Percentiles rank a stretch among this genome's conserved stretches.
These are phyloP conservation scores for Microbotryum intermedium DNA, from an alignment of 1,284 basidiomycete genomes.

Conservation along the genomic window DNA sequence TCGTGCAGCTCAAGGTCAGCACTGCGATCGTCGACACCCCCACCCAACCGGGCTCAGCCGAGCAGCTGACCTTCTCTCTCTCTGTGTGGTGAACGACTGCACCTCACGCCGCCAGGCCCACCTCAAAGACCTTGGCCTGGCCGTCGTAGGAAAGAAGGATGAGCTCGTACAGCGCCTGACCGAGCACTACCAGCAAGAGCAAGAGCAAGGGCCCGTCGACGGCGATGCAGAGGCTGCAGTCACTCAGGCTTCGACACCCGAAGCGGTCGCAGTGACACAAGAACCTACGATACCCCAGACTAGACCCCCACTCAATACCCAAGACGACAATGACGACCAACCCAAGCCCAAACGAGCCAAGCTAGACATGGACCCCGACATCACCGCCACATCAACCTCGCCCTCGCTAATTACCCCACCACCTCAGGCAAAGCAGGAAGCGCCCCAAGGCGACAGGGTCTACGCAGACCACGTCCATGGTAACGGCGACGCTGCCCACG, in stretches of 20 bases:
- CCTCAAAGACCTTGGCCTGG: constrained; percentile 15
- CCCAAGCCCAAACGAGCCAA: constrained; percentile 9
- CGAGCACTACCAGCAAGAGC: constrained; percentile 1
- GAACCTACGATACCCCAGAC: too few relatives aligned
- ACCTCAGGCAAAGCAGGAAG: not conserved
- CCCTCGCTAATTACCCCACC: not conserved
- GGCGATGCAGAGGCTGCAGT: not conserved
- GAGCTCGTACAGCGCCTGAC: constrained; percentile 25
- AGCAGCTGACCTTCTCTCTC: not conserved
- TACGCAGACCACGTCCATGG: not conserved
- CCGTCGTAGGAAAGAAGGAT: constrained; percentile 28
- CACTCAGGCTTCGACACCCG: not conserved
- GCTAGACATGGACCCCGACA: not conserved
- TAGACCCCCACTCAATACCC: not conserved
- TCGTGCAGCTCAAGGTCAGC: constrained; percentile 24
- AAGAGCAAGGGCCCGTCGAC: not conserved
- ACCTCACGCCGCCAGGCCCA: constrained; percentile 26
- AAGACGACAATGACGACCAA: constrained; percentile 3
- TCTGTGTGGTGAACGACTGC: too few relatives aligned
- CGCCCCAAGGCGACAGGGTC: not conserved
- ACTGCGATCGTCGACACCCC: not conserved
- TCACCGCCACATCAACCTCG: not conserved
- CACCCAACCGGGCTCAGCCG: not conserved
- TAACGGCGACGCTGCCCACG: too few relatives aligned
- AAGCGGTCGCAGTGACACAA: not conserved